phyloP scores from a whole-genome alignment of 768 basidiomycete species.

The Botryobasidium botryosum region DNA sequence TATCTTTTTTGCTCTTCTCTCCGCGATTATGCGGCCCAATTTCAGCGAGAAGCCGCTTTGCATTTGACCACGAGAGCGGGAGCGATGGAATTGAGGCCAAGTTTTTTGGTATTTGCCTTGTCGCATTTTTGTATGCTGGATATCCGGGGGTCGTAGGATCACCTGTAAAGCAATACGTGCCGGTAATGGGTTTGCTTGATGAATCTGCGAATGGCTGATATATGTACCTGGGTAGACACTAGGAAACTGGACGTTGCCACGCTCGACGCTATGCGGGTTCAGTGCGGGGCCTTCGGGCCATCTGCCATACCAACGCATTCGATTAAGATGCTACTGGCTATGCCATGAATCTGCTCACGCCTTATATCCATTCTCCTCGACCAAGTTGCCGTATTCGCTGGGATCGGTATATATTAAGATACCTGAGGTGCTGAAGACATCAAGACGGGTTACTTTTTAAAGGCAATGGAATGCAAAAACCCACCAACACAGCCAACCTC shows the following conservation, averaged over 20 bases:
- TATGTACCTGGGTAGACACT: constrained; percentile 37
- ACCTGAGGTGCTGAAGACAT: constrained; percentile 16
- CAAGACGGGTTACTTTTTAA: too few species aligned
- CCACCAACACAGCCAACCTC: constrained; percentile 54
- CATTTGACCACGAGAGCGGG: constrained; percentile 83
- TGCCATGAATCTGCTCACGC: constrained; percentile 23
- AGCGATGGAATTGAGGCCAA: constrained; percentile 67
- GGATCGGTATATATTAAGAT: constrained; percentile 75
- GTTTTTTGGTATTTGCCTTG: constrained; percentile 38
- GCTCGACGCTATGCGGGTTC: constrained; percentile 67
- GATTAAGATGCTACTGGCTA: too few species aligned
- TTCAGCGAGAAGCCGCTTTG: constrained; percentile 42
- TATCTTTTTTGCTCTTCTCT: constrained; percentile 21
- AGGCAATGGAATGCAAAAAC: background rate
- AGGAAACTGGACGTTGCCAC: constrained; percentile 66
- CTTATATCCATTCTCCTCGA: constrained; percentile 54
- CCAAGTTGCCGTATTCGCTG: constrained; percentile 69
- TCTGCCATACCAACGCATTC: constrained; percentile 16
- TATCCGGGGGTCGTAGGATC: constrained; percentile 72
- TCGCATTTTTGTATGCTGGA: constrained; percentile 71
- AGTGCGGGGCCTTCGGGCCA: constrained; percentile 82
- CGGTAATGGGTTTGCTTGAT: constrained; percentile 28
- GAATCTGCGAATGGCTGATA: background rate
- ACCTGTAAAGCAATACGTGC: constrained; percentile 18
- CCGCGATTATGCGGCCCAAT: constrained; percentile 17